Base-by-base conservation (phyloP, 345 rosid genomes). In the Syzygium jambos region DNA sequence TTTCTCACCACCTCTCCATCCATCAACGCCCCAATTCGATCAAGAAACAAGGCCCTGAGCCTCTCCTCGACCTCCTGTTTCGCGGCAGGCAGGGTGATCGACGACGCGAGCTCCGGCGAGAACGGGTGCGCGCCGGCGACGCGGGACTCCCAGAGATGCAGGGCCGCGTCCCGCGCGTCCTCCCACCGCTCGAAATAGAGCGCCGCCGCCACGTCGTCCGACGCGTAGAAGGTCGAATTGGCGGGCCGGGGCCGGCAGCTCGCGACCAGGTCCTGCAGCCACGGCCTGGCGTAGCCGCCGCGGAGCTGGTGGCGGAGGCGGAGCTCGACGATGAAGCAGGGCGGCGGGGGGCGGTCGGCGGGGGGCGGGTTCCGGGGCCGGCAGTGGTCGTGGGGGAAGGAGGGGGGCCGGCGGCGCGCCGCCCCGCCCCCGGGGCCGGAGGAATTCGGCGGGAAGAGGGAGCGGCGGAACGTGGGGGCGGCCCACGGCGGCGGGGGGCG, bases 1-100 rank as follows among this genome's bases (percentile, higher is more conserved):
- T 89, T 90, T 85, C 80, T 86, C 57, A 93, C 93, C 80, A 29
- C 10, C 46, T 91, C 95, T 10, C 97, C 95, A 4, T 90, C 91
- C 59, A 92, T 3, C 83, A 96, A 68, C 59, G 86, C 91, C 85
- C 86, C 59, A 15, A 93, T 88, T 59, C 90, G 92, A 82, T 86
- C 68, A 15, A 54, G 85, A 88, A 95, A 95, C 68, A 95, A 86
- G 77, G 57, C 55, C 78, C 86, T 87, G 73, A 95, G 91, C 25
- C 85, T 89, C 23, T 87, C 92, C 17, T 84, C 51, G 86, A 94
- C 91, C 88, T 93, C 95, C 78, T 73, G 89, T 84, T 52, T 57
- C 77, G 92, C 95, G 1, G 95, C 93, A 1, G 92, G 93, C 13
- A 91, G 89, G 15, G 88, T 27, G 49, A 92, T 88, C 85, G 87